Conservation (phyloP, 208 protist species). For the Trypanosomatidae sp. region DNA sequence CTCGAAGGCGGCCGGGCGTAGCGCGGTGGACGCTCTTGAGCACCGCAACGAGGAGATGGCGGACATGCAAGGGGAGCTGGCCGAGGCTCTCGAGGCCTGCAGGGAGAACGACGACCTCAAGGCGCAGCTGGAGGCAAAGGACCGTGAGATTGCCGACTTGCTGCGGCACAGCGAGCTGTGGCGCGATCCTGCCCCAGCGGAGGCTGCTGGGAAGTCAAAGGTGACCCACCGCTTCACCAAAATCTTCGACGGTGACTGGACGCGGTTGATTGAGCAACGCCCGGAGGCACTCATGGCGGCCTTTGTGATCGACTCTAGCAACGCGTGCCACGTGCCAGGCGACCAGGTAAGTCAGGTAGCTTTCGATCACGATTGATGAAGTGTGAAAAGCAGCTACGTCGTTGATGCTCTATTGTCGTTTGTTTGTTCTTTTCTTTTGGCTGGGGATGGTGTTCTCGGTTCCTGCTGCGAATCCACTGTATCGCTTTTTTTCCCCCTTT, state of each 20-base stretch:
- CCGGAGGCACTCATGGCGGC: slow-evolving; percentile 54
- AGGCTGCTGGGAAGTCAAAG: too few relatives aligned
- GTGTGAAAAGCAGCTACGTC: not conserved
- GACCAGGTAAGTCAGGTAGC: slow-evolving; percentile 49
- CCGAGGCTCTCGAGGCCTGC: slow-evolving; percentile 11
- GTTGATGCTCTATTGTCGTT: too few relatives aligned
- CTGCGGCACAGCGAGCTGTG: slow-evolving; percentile 29
- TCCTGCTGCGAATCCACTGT: too few relatives aligned
- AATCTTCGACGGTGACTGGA: slow-evolving; percentile 68
- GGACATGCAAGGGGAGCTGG: slow-evolving; percentile 29
- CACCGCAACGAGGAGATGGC: slow-evolving; percentile 26
- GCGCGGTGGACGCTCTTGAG: slow-evolving; percentile 23
- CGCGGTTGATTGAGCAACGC: too few relatives aligned
- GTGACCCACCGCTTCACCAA: slow-evolving; percentile 52
- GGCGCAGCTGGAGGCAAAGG: slow-evolving; percentile 25
- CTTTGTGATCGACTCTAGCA: slow-evolving; percentile 66
- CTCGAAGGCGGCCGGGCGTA: slow-evolving; percentile 15
- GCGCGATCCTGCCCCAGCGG: slow-evolving; percentile 23
- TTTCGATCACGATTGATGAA: slow-evolving; percentile 48
- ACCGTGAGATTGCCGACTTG: slow-evolving; percentile 37
- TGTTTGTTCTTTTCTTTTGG: too few relatives aligned
- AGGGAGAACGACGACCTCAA: slow-evolving; percentile 31
- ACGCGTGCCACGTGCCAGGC: slow-evolving; percentile 64
- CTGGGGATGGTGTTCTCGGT: too few relatives aligned
- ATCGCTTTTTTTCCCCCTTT: too few relatives aligned